These are phyloP conservation scores for Beauveria sp. DNA, from an alignment of 2,329 filamentous ascomycete genomes.

Conservation along the genomic window DNA sequence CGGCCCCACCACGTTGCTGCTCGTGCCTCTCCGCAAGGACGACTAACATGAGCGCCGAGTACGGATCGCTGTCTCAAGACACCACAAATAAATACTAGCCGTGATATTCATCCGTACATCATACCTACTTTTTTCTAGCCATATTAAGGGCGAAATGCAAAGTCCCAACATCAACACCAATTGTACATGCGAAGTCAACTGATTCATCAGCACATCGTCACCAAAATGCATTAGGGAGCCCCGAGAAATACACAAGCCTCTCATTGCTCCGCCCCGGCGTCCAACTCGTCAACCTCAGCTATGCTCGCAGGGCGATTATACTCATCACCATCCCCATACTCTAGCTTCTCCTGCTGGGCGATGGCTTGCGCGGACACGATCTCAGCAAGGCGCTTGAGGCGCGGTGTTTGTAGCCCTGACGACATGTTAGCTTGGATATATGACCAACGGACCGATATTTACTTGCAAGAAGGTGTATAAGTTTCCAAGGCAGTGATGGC, in stretches of 20 bases:
- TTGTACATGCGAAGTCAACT: slow-evolving; percentile 6
- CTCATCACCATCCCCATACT: slow-evolving; percentile 39
- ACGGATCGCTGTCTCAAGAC: background rate
- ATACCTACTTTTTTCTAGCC: slow-evolving; percentile 7
- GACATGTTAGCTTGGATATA: background rate
- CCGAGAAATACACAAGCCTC: background rate
- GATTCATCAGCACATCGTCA: slow-evolving; percentile 8
- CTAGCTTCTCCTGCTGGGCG: slow-evolving; percentile 83
- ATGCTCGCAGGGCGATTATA: slow-evolving; percentile 45
- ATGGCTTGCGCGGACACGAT: slow-evolving; percentile 96
- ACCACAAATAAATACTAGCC: background rate
- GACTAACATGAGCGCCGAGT: no score
- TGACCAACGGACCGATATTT: background rate
- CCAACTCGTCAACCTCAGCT: slow-evolving; percentile 42
- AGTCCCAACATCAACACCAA: slow-evolving; percentile 10
- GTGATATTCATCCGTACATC: slow-evolving; percentile 1
- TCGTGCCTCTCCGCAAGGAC: background rate
- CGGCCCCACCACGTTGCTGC: background rate
- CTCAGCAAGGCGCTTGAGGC: slow-evolving; percentile 92
- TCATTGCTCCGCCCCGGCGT: slow-evolving; percentile 20
- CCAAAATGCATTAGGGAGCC: background rate
- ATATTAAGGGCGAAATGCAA: slow-evolving; percentile 4
- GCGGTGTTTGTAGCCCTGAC: slow-evolving; percentile 86
- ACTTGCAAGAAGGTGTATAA: slow-evolving; percentile 92
- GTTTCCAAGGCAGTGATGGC: slow-evolving; percentile 95